Percentiles rank a stretch among this genome's conserved stretches.
Conservation (phyloP, 169 alveolate genomes). For the Toxoplasma gondii region DNA sequence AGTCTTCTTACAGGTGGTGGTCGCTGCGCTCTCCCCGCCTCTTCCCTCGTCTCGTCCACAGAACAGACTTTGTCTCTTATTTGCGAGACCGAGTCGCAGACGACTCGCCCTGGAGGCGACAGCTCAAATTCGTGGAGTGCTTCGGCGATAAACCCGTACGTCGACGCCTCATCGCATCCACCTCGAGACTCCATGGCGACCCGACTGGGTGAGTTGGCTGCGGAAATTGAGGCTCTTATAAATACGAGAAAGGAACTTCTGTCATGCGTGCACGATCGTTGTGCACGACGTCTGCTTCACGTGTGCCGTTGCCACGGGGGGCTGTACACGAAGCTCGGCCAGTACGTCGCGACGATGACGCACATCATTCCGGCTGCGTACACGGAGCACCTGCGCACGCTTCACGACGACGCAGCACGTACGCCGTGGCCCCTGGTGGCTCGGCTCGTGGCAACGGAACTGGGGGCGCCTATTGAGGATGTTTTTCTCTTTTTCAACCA, state of each 20-base stretch:
- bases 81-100: too few species aligned
- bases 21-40: too few species aligned
- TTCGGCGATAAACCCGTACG: too few species aligned
- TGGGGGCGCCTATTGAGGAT: constrained; percentile 58
- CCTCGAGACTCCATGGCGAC: not conserved
- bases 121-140: too few species aligned
- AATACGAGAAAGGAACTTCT: not conserved
- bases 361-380: constrained; percentile 77
- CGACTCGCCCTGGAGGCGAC: too few species aligned
- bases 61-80: too few species aligned
- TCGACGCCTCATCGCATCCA: not conserved
- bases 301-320: constrained; percentile 76
- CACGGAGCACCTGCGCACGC: constrained; percentile 66
- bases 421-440: constrained; percentile 50
- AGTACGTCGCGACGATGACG: constrained; percentile 75
- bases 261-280: constrained; percentile 29
- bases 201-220: not conserved
- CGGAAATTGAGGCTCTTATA: not conserved
- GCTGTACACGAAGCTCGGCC: constrained; percentile 79
- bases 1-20: too few species aligned
- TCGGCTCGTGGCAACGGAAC: constrained; percentile 66
- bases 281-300: constrained; percentile 40
- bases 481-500: constrained; percentile 66
- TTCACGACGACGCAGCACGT: constrained; percentile 74
- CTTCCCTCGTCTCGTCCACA: too few species aligned